Conservation (phyloP, 345 rosid species). For the Diplotaxis tenuifolia region DNA sequence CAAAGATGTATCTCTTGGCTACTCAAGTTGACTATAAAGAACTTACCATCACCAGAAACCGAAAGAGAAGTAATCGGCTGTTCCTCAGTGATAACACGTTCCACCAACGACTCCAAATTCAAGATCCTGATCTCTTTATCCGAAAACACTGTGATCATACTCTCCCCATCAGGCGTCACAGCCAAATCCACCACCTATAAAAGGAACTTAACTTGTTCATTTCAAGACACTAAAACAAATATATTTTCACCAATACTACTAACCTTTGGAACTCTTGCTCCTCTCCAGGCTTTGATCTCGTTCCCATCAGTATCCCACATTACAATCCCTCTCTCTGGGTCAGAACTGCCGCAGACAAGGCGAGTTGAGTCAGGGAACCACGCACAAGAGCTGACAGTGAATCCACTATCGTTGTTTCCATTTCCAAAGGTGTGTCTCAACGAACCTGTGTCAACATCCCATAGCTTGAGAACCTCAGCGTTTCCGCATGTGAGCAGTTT, state of each 20-base stretch:
- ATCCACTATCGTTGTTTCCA: conserved; percentile 68
- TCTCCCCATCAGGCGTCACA: conserved; percentile 75
- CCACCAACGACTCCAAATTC: conserved; percentile 59
- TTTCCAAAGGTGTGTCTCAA: conserved; percentile 88
- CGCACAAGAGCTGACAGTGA: conserved; percentile 86
- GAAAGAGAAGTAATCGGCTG: conserved; percentile 64
- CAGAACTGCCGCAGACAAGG: conserved; percentile 85
- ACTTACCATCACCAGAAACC: conserved; percentile 60
- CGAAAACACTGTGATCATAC: conserved; percentile 56
- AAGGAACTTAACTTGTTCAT: not conserved
- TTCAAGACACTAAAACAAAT: not conserved
- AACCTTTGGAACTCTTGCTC: conserved; percentile 76
- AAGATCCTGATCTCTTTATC: conserved; percentile 66
- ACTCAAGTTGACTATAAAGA: conserved; percentile 74
- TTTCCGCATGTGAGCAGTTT: conserved; percentile 85
- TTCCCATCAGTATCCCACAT: conserved; percentile 88
- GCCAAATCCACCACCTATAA: conserved; percentile 60
- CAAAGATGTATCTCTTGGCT: conserved; percentile 89
- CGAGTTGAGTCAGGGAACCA: conserved; percentile 94
- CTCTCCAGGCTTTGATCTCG: conserved; percentile 83
- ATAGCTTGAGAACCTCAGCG: conserved; percentile 76
- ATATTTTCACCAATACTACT: not conserved
- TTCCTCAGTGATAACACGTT: conserved; percentile 63
- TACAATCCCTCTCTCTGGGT: conserved; percentile 76
- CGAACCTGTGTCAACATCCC: conserved; percentile 91